phyloP scores from a whole-genome alignment of 1,284 basidiomycete genomes.

The Sutorius eximius region DNA sequence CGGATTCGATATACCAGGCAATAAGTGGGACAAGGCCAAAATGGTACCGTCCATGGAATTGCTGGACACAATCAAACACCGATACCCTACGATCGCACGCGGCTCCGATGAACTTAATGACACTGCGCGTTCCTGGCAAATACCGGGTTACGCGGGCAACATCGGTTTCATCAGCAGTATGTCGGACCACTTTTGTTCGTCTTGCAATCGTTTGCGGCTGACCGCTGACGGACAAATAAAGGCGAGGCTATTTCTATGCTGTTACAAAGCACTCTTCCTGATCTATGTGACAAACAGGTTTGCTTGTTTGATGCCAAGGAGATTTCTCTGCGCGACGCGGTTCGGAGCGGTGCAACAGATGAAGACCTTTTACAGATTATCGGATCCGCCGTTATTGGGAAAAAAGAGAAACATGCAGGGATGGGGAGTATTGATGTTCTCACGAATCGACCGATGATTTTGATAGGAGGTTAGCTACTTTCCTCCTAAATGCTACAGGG shows the following conservation, averaged over 20 bases:
- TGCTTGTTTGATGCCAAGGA: conserved; percentile 87
- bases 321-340: conserved; percentile 74
- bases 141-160: conserved; percentile 71
- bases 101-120: conserved; percentile 72
- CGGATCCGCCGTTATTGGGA: conserved; percentile 65
- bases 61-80: conserved; percentile 47
- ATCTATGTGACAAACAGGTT: conserved; percentile 48
- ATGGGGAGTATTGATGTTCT: conserved; percentile 79
- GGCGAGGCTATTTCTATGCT: conserved; percentile 40
- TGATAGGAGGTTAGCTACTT: conserved; percentile 82
- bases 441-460: conserved; percentile 84
- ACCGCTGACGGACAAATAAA: conserved; percentile 91
- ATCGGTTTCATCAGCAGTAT: conserved; percentile 90
- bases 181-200: conserved; percentile 89
- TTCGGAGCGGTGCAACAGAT: conserved; percentile 67
- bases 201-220: conserved; percentile 81
- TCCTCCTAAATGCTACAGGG: conserved; percentile 22
- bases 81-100: conserved; percentile 52
- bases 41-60: conserved; percentile 75
- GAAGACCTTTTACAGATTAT: conserved; percentile 64
- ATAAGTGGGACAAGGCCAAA: conserved; percentile 82
- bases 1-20: conserved; percentile 48
- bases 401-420: conserved; percentile 82
- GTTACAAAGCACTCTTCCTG: conserved; percentile 2
- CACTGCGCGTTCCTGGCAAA: conserved; percentile 76